phyloP scores from a whole-genome alignment of 805 yeast species.

The Kazachstania taianensis region DNA sequence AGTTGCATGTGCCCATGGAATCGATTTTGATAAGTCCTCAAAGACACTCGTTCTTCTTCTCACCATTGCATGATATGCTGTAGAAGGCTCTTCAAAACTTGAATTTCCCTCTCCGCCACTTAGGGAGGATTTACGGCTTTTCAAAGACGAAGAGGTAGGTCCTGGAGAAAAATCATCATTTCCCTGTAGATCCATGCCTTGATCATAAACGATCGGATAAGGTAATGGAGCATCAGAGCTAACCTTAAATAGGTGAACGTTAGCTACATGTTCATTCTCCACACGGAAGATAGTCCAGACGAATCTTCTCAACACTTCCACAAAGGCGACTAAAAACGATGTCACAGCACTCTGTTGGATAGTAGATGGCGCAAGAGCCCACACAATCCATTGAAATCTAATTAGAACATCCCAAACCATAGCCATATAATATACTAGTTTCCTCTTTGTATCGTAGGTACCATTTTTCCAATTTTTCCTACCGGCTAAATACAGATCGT shows the following conservation, averaged over 20 bases:
- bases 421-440: slow-evolving; percentile 57
- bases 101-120: background rate
- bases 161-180: no score
- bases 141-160: background rate
- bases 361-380: slow-evolving; percentile 64
- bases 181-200: slow-evolving; percentile 1
- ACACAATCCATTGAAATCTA: slow-evolving; percentile 88
- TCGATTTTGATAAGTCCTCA: slow-evolving; percentile 31
- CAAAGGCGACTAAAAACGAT: slow-evolving; percentile 71
- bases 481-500: slow-evolving; percentile 56
- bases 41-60: slow-evolving; percentile 21
- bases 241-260: slow-evolving; percentile 76
- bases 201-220: slow-evolving; percentile 33
- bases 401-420: slow-evolving; percentile 63
- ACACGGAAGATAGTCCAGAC: slow-evolving; percentile 88
- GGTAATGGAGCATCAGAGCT: slow-evolving; percentile 83
- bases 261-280: slow-evolving; percentile 93
- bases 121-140: background rate
- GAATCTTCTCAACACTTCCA: slow-evolving; percentile 74
- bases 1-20: slow-evolving; percentile 70
- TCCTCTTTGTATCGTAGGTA: slow-evolving; percentile 18
- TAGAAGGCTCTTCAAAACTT: slow-evolving; percentile 13
- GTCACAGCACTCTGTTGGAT: slow-evolving; percentile 83
- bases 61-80: slow-evolving; percentile 16
- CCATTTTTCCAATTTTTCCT: slow-evolving; percentile 29